These are phyloP conservation scores for Singerocomus rubriflavus DNA, from an alignment of 1,284 basidiomycete genomes.

Conservation along the genomic window DNA sequence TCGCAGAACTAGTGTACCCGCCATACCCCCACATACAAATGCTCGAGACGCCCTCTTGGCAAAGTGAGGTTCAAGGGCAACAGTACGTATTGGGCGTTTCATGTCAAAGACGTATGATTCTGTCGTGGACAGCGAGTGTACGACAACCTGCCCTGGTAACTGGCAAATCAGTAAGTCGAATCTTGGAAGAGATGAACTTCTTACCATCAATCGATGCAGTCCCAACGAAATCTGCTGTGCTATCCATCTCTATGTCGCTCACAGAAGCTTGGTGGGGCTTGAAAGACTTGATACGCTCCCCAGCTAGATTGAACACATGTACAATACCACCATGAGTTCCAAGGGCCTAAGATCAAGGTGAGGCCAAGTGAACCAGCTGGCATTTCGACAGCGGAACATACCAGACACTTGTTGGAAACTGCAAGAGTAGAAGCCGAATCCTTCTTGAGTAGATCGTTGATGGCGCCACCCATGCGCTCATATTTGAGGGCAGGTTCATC, in stretches of 20 bases:
- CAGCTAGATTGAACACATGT: slow-evolving; percentile 79
- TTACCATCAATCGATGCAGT: slow-evolving; percentile 94
- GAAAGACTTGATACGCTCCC: slow-evolving; percentile 86
- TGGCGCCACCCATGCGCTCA: slow-evolving; percentile 71
- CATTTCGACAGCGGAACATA: slow-evolving; percentile 35
- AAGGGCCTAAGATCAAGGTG: slow-evolving; percentile 53
- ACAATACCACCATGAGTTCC: slow-evolving; percentile 93
- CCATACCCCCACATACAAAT: slow-evolving; percentile 92
- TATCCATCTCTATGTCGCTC: slow-evolving; percentile 83
- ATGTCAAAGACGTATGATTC: slow-evolving; percentile 90
- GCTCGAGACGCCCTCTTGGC: slow-evolving; percentile 78
- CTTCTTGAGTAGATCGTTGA: slow-evolving; percentile 81
- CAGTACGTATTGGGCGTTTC: slow-evolving; percentile 87
- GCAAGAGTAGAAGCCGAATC: slow-evolving; percentile 85
- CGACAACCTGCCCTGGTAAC: slow-evolving; percentile 77
- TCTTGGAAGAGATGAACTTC: slow-evolving; percentile 18
- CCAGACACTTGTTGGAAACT: slow-evolving; percentile 74
- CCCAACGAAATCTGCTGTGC: slow-evolving; percentile 85
- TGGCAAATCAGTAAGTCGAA: slow-evolving; percentile 15
- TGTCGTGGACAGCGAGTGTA: slow-evolving; percentile 79
- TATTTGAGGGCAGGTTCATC: slow-evolving; percentile 92
- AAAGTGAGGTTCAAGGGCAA: slow-evolving; percentile 91
- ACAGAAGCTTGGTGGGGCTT: slow-evolving; percentile 92
- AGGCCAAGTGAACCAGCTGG: slow-evolving; percentile 8
- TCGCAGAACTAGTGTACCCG: slow-evolving; percentile 79